Conservation (phyloP, 2,329 filamentous ascomycete genomes). For the Ceratocystis destructans region DNA sequence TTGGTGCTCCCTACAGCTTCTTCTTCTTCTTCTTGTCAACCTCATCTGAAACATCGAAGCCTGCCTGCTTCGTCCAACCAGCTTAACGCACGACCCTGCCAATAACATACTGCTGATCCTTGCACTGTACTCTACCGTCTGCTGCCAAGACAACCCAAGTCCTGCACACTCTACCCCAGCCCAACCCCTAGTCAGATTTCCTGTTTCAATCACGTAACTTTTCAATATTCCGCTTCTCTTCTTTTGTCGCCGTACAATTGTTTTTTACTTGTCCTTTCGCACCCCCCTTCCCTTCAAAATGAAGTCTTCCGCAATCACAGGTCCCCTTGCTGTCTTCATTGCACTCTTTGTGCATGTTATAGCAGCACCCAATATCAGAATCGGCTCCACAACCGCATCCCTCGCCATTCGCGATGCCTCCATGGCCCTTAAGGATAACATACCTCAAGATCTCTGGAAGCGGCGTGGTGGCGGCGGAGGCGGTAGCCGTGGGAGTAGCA, state of each 20-base stretch:
- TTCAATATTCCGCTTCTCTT: neutral
- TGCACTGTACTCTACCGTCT: no score
- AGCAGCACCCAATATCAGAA: conserved; percentile 21
- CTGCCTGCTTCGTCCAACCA: no score
- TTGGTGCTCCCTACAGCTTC: no score
- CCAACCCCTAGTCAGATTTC: neutral
- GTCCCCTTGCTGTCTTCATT: conserved; percentile 6
- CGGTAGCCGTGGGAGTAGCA: conserved; percentile 33
- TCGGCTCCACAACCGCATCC: neutral
- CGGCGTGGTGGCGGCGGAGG: conserved; percentile 46
- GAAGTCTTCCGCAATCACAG: neutral
- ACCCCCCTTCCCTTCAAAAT: neutral
- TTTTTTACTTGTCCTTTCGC: neutral
- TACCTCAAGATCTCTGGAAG: conserved; percentile 34
- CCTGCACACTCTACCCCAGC: no score
- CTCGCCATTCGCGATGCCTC: neutral
- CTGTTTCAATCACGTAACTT: neutral
- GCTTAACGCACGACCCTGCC: no score
- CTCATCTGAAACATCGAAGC: no score
- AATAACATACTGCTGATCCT: no score
- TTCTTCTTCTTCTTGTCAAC: no score
- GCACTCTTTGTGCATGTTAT: conserved; percentile 23
- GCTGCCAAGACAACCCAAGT: no score
- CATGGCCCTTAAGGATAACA: neutral
- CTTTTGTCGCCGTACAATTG: neutral